A percentile compares a stretch with the other conserved stretches of the same genome.
phyloP scores from a whole-genome alignment of 306 rosid species.

The Begonia fuchsioides region DNA sequence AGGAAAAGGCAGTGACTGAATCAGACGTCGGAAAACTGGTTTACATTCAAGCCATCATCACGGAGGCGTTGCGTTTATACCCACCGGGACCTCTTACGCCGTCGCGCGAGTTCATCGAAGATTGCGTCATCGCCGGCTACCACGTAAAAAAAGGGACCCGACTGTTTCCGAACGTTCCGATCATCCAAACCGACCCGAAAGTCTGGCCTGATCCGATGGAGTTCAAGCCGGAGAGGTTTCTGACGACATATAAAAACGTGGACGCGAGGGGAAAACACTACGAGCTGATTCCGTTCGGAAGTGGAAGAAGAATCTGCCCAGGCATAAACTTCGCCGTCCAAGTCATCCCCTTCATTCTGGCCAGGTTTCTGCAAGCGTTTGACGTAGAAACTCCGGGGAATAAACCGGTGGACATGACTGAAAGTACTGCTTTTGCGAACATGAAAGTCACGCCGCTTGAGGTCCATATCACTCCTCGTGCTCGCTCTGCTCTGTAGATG shows the following conservation, averaged over 20 bases:
- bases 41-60: constrained; percentile 18
- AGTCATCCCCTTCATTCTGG: constrained; percentile 12
- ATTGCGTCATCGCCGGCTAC: constrained; percentile 15
- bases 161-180: constrained; percentile 7
- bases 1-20: constrained; percentile 11
- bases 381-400: background rate
- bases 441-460: constrained; percentile 11
- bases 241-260: background rate
- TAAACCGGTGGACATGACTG: constrained; percentile 16
- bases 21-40: constrained; percentile 11
- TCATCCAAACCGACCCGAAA: constrained; percentile 19
- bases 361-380: constrained; percentile 16
- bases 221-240: constrained; percentile 18
- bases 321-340: constrained; percentile 12
- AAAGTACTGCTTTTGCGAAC: constrained; percentile 13
- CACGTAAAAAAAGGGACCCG: constrained; percentile 13
- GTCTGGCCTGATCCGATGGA: constrained; percentile 18
- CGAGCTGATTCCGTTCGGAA: constrained; percentile 18
- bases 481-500: background rate
- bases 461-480: constrained; percentile 11
- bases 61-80: constrained; percentile 20
- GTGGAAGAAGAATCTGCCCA: constrained; percentile 26
- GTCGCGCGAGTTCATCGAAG: constrained; percentile 12
- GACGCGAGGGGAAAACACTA: constrained; percentile 15
- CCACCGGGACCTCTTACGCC: constrained; percentile 10